Base-by-base conservation (phyloP, 345 rosid genomes). In the Moricandia moricandioides region DNA sequence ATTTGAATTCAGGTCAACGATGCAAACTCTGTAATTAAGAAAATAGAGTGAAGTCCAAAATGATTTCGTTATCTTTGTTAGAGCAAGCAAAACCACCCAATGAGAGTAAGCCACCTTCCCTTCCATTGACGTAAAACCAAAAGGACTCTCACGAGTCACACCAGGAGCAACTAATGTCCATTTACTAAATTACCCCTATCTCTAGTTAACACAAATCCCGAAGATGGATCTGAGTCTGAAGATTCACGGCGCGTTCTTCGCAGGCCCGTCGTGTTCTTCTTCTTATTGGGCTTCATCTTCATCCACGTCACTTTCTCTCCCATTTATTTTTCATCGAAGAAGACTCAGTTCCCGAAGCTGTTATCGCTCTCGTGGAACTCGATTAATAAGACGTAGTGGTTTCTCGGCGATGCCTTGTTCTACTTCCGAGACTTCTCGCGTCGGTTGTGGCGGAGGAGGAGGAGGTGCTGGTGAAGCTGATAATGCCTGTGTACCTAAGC, bases 331-430 rank as follows among this genome's bases (percentile, higher is more conserved):
- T 67, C 64, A 63, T 56, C 71, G 39, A 30, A 26, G 56, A 31
- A 26, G 56, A 31, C 80, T 77, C 80, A 60, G 54, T 5, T 64
- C 62, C 3, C 12, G 66, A 58, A 62, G 45, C 75, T 45, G 6
- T 43, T 58, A 31, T 76, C 75, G 78, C 52, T 31, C 5, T 67
- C 43, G 67, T 0, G 33, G 79, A 62, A 39, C 64, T 39, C 81
- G 69, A 21, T 21, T 21, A 21, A 12, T 73, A 62, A 58, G 51
- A 65, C 37, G 84, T 21, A 70, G 76, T 51, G 69, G 72, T 70
- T 70, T 40, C 78, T 62, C 79, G 86, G 87, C 84, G 63, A 93
- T 93, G 98, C 92, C 95, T 89, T 78, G 87, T 67, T 85, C 88
- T 68, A 84, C 88, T 13, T 82, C 79, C 49, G 61, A 75, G 49